These are phyloP conservation scores for Wickerhamomyces canadensis DNA, from an alignment of 805 yeast species.

Conservation along the genomic window DNA sequence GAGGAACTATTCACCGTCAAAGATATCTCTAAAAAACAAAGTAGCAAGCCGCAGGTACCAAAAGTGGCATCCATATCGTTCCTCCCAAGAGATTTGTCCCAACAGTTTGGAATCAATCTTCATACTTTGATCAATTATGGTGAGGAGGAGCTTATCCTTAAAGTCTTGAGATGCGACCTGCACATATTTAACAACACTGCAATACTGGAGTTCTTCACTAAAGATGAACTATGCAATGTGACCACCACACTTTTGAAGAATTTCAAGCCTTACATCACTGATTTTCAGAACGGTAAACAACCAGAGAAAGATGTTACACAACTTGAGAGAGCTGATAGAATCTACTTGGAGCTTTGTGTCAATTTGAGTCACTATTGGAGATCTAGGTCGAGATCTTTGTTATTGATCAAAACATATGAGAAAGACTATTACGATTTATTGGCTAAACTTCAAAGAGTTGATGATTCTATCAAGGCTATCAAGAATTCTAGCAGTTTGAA, in stretches of 20 bases:
- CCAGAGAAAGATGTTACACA: slow-evolving; percentile 69
- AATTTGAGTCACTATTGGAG: slow-evolving; percentile 89
- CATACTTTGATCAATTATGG: slow-evolving; percentile 63
- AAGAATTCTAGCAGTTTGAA: slow-evolving; percentile 62
- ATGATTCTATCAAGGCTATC: slow-evolving; percentile 65
- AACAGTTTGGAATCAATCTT: slow-evolving; percentile 90
- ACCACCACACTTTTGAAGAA: slow-evolving; percentile 65
- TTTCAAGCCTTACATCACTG: slow-evolving; percentile 75
- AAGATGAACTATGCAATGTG: slow-evolving; percentile 69
- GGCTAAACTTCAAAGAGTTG: slow-evolving; percentile 61
- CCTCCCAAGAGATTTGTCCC: slow-evolving; percentile 80
- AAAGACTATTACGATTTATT: slow-evolving; percentile 74
- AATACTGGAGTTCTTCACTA: slow-evolving; percentile 78
- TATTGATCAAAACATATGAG: slow-evolving; percentile 63
- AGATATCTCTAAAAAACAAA: slow-evolving; percentile 44
- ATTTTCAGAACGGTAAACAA: slow-evolving; percentile 38
- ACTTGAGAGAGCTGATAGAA: slow-evolving; percentile 80
- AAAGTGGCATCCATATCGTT: slow-evolving; percentile 56
- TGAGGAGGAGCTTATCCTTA: slow-evolving; percentile 63
- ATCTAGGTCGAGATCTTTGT: slow-evolving; percentile 79
- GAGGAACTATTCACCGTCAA: slow-evolving; percentile 87
- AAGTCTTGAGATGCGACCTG: slow-evolving; percentile 68
- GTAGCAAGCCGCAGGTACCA: slow-evolving; percentile 39
- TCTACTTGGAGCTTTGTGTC: slow-evolving; percentile 76
- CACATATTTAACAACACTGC: slow-evolving; percentile 66